A percentile compares a stretch with the other conserved stretches of the same genome.
Conservation (phyloP, 2,329 filamentous ascomycete species). For the Arthroderma uncinatum region DNA sequence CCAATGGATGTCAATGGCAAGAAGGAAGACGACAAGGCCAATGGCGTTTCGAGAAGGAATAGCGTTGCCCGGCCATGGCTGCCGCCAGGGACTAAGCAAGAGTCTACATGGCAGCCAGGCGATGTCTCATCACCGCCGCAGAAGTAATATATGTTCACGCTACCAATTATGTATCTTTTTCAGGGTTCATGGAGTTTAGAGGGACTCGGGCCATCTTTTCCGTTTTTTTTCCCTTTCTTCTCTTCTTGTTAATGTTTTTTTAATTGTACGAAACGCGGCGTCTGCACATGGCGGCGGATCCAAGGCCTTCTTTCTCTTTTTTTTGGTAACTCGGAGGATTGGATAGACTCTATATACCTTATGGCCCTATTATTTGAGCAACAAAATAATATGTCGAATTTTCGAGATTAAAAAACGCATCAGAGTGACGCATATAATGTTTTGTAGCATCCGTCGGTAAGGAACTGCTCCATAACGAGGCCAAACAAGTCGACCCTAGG, state of each 20-base stretch:
- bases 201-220: not conserved
- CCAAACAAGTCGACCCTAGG: constrained; percentile 37
- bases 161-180: not conserved
- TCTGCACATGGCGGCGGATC: constrained; percentile 6
- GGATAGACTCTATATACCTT: constrained; percentile 6
- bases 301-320: not conserved
- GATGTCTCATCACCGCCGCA: constrained; percentile 27
- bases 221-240: not conserved
- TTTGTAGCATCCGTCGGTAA: constrained; percentile 56
- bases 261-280: not conserved
- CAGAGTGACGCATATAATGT: too few species aligned
- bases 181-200: not conserved
- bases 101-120: constrained; percentile 63
- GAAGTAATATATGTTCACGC: not conserved
- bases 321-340: constrained; percentile 3
- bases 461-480: constrained; percentile 51
- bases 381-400: not conserved
- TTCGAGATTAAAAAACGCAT: too few species aligned
- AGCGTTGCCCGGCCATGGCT: constrained; percentile 47
- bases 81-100: constrained; percentile 68
- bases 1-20: constrained; percentile 18
- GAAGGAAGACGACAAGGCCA: constrained; percentile 37
- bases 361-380: not conserved
- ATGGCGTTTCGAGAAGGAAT: constrained; percentile 31
- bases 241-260: constrained; percentile 1